phyloP scores from a whole-genome alignment of 2,329 filamentous ascomycete species.

The Zymoseptoria tritici region DNA sequence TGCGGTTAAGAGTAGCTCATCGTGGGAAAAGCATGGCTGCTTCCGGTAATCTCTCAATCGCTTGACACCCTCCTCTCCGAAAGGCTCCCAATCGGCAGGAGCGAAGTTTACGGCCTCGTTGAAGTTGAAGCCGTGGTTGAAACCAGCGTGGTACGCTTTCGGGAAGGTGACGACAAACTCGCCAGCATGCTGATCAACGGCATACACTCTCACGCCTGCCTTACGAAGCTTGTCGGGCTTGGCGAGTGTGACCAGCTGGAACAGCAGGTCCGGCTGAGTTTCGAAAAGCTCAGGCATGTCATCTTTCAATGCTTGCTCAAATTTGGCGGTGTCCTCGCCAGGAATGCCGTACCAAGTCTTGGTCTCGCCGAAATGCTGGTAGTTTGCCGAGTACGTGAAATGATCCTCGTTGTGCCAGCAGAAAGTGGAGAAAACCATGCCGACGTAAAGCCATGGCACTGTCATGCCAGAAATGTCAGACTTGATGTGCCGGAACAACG shows the following conservation, averaged over 20 bases:
- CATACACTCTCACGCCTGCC: slow-evolving; percentile 86
- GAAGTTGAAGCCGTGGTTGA: slow-evolving; percentile 97
- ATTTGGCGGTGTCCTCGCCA: slow-evolving; percentile 85
- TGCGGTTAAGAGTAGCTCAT: slow-evolving; percentile 87
- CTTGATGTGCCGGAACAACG: slow-evolving; percentile 93
- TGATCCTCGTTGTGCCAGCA: slow-evolving; percentile 99
- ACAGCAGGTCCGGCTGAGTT: slow-evolving; percentile 89
- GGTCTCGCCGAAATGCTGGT: slow-evolving; percentile 94
- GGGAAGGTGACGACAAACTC: slow-evolving; percentile 97
- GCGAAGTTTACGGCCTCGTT: slow-evolving; percentile 99
- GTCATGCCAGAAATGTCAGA: slow-evolving; percentile 99
- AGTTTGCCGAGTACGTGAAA: slow-evolving; percentile 95
- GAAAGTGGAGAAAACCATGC: slow-evolving; percentile 99
- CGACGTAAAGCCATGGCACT: slow-evolving; percentile 96
- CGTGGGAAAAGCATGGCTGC: slow-evolving; percentile 94
- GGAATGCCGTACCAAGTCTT: slow-evolving; percentile 99
- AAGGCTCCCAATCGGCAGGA: slow-evolving; percentile 89
- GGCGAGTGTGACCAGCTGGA: slow-evolving; percentile 92
- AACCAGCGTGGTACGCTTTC: slow-evolving; percentile 93
- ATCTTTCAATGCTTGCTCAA: slow-evolving; percentile 89
- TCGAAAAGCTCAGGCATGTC: slow-evolving; percentile 95
- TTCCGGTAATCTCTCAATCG: slow-evolving; percentile 79
- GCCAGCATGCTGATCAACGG: slow-evolving; percentile 89
- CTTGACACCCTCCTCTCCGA: slow-evolving; percentile 76
- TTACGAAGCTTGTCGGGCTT: slow-evolving; percentile 90